Base-by-base conservation (phyloP, 352 stramenopile species). In the Phytopythium vexans region DNA sequence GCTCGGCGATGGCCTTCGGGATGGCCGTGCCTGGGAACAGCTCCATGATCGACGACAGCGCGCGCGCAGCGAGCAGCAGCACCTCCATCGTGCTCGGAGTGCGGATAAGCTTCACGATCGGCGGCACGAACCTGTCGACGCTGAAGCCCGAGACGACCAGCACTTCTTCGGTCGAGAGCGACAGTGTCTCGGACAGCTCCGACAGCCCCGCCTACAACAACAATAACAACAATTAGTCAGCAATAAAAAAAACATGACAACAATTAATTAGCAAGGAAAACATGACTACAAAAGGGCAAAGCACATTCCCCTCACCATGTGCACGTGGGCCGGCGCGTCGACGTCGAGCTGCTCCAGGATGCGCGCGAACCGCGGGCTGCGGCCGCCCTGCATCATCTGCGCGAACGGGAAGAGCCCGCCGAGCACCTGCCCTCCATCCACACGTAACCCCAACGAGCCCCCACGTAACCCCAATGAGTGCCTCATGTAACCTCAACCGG, bases 101-200 rank as follows among this genome's bases (percentile, higher is more conserved):
- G 1, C 58, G 66, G 5, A 92, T 59, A 8, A 92, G 54, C 12
- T 54, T 53, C 12, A 78, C 59, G 12, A 88, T 44, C 0, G 64
- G 61, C 2, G 74, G 68, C 3, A 89, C 62, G 41, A 88, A 89
- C 12, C 46, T 67, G 53, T 92, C 75, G 15, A 87, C 72, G 9
- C 62, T 72, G 35, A 89, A 88, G 4, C 74, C 70, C 21, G 81
- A 87, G n/a, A 87, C 67, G 6, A 72, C 61, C 32, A 92, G 64
- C 21, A 72, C 58, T 35, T 92, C 81, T 41, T 92, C 81, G 1
- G 73, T 78, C 3, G 81, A 86, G 49, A 92, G 65, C 16, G 81
- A 82, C 11, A 92, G 65, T n/a, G 67, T 81, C 52, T 92, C 81
- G 32, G 71, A 83, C 5, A 92, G 58, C 34, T 89, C 78, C 11